Base-by-base conservation (phyloP, 73 alveolate genomes). In the Tetrahymena thermophila region DNA sequence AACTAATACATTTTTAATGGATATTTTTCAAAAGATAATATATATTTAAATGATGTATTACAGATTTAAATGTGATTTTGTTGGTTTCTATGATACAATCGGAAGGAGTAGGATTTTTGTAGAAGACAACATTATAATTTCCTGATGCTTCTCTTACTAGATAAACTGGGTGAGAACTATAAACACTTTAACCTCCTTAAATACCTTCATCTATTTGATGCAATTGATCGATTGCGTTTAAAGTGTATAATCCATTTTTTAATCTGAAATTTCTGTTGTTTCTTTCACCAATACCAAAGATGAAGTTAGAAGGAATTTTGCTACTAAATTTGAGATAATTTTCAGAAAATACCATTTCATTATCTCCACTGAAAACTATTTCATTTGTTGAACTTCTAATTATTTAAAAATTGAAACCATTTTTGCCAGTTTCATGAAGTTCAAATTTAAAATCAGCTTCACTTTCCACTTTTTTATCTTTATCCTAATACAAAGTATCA, bases 261-360 rank as follows among this genome's bases (percentile, higher is more conserved):
- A 94, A 94, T 96, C 97, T 95, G 97, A 98, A 94, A 96, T 97
- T 94, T 96, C 96, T 84, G 94, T 94, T 85, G 85, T 97, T 97
- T 97, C 99, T 97, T 97, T 98, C 99, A n/a, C 99, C 99, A 94
- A 98, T 96, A 7, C 99, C 99, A 94, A 96, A 97, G 31, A 98
- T 94, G 93, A 97, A 93, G 58, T 85, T 85, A 34, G 96, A 85
- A 0, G 96, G 95, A 34, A 95, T 85, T 14, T 40, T 85, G 23
- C 57, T 43, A 85, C 94, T 44, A 0, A 44, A 85, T 85, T 95
- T 56, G 5, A 35, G 35, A 28, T 95, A 95, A 28, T 23, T 42
- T 44, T 95, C 85, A 23, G 96, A 85, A 9, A 85, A 42, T 19
- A 89, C 58, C 38, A 94, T 85, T 9, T 7, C 35, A 4, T n/a